Conservation (phyloP, 192 early-diverging fungal genomes). For the Mortierella alpina region DNA sequence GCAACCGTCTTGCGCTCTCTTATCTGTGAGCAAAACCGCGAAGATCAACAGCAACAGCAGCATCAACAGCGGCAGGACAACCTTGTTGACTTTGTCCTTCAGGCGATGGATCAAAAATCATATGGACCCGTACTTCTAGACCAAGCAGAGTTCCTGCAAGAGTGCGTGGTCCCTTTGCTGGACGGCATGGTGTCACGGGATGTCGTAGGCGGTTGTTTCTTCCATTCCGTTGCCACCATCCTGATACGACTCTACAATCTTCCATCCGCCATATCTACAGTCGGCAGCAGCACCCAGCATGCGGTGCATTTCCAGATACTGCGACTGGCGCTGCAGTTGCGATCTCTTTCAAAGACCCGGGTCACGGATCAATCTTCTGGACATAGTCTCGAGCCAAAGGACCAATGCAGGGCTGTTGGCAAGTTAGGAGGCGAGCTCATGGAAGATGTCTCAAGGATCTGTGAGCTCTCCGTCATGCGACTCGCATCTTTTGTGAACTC, state of each 20-base stretch:
- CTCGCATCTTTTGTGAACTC: slow-evolving; percentile 4
- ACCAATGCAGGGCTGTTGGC: too few species aligned
- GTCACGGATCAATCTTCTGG: background rate
- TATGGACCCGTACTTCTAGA: slow-evolving; percentile 3
- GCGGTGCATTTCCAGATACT: slow-evolving; percentile 15
- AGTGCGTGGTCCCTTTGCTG: slow-evolving; percentile 24
- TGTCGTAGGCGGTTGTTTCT: background rate
- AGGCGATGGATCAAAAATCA: background rate
- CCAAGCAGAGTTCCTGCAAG: slow-evolving; percentile 14
- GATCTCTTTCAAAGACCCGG: slow-evolving; percentile 4
- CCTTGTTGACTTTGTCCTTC: slow-evolving; percentile 13
- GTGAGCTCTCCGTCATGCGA: slow-evolving; percentile 8
- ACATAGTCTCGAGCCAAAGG: background rate
- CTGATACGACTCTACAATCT: slow-evolving; percentile 11
- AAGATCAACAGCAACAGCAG: background rate
- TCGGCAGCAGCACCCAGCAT: background rate
- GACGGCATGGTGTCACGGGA: background rate
- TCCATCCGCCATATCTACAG: background rate
- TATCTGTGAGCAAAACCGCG: background rate
- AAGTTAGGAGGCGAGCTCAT: background rate
- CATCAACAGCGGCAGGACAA: slow-evolving; percentile 14
- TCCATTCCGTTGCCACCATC: slow-evolving; percentile 2
- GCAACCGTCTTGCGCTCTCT: slow-evolving; percentile 11
- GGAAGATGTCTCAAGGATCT: slow-evolving; percentile 15
- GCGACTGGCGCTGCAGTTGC: slow-evolving; percentile 7